A percentile compares a stretch with the other conserved stretches of the same genome.
Conservation (phyloP, 345 rosid genomes). For the Citropsis articulata region DNA sequence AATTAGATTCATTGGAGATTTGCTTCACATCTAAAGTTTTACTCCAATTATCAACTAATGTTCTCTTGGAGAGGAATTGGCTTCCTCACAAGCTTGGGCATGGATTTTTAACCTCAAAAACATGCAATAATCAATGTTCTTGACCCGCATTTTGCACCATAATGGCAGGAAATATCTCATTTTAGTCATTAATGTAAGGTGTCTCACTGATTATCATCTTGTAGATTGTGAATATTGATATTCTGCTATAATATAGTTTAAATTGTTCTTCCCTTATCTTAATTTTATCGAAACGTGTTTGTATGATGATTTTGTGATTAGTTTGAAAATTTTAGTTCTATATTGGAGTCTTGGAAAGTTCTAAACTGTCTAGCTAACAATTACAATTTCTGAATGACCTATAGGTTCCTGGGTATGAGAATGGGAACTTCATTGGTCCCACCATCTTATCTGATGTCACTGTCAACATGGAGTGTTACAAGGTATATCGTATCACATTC, state of each 20-base stretch:
- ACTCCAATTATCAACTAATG: neutral
- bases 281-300: neutral
- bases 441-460: constrained; percentile 83
- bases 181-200: neutral
- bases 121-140: neutral
- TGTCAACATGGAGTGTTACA: constrained; percentile 94
- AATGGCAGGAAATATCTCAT: neutral
- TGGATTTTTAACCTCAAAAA: neutral
- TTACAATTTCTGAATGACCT: constrained; percentile 13
- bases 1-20: neutral
- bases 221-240: neutral
- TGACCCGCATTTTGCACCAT: neutral
- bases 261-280: neutral
- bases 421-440: constrained; percentile 93
- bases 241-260: neutral
- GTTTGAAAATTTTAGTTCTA: neutral
- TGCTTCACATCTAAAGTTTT: neutral
- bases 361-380: constrained; percentile 8
- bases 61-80: neutral
- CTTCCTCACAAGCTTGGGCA: neutral
- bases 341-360: neutral
- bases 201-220: neutral
- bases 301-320: neutral
- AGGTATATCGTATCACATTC: constrained; percentile 44
- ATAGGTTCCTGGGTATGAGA: constrained; percentile 94